Evolutionary conservation across 2,329 filamentous ascomycete genomes (phyloP), one percentile per base, ranked within the genome.

Genomic region (Talaromyces sp.): DNA sequence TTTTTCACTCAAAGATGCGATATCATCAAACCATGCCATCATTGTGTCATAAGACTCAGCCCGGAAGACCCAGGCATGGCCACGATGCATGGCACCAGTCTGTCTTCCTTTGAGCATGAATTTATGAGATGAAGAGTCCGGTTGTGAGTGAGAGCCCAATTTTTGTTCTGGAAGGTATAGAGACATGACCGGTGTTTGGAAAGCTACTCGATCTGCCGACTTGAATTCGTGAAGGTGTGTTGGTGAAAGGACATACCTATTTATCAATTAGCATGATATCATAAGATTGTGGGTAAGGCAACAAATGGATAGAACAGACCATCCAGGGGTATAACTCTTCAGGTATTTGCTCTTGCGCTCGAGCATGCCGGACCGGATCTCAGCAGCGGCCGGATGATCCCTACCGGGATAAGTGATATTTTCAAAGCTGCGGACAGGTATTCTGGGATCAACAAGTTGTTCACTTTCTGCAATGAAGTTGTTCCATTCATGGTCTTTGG

Each of bases 221-320:
- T 97, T 97, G 86, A 98, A 99, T 79, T 99, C 95, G 81, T 99
- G 95, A 25, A 99, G 85, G 79, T 99, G 95, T 64, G 95, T 98
- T 17, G 95, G 92, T 71, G 95, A 97, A 70, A 99, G 83, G 58
- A 98, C 93, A 78, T 97, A 97, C 92, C 91, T 95, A 71, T 8
- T 45, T 53, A 58, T 3, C 27, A 10, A 10, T 56, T 38, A 56
- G 53, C 5, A 56, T 3, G 53, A 56, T 11, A 56, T 17, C 1
- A 17, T 56, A 6, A 54, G 2, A 13, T 40, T 22, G 15, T 17
- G 25, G 19, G 27, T 5, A 25, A 58, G 25, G 38, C 22, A 22
- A 29, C 1, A 58, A 10, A 40, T 10, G 40, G 53, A 36, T 34
- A 25, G 47, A 15, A 81, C 89, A 79, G 82, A 94, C 93, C 94